phyloP scores from a whole-genome alignment of 2,329 filamentous ascomycete genomes.

The Neonectria magnoliae region DNA sequence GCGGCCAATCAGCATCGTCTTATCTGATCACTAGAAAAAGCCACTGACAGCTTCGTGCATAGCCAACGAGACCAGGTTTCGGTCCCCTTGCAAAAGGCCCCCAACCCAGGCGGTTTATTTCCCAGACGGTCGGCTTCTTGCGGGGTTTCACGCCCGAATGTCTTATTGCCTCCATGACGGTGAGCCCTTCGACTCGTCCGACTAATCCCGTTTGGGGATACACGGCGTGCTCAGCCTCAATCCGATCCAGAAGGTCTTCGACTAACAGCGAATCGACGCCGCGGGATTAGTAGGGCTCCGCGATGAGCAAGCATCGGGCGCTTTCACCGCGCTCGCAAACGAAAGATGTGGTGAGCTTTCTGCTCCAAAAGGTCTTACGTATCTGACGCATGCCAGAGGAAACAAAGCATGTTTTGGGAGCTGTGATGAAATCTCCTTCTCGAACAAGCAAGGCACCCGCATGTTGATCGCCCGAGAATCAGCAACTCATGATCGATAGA shows the following conservation, averaged over 20 bases:
- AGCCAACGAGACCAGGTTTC: conserved; percentile 11
- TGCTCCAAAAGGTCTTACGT: background rate
- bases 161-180: conserved; percentile 10
- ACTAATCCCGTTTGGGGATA: conserved; percentile 24
- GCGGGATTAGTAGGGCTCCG: background rate
- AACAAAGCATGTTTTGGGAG: conserved; percentile 1
- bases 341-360: background rate
- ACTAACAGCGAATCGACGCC: conserved; percentile 8
- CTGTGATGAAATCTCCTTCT: conserved; percentile 11
- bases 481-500: background rate
- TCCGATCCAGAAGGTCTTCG: conserved; percentile 18
- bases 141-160: conserved; percentile 6
- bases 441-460: background rate
- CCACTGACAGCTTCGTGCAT: conserved; percentile 15
- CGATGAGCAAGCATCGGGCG: conserved; percentile 1
- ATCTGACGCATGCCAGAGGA: background rate
- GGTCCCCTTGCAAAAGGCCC: background rate
- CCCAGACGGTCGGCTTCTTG: background rate
- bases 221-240: conserved; percentile 34
- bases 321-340: background rate
- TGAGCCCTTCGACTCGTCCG: background rate
- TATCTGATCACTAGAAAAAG: conserved; percentile 2
- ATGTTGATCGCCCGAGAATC: conserved; percentile 5
- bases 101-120: background rate
- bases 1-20: conserved; percentile 15